These are phyloP conservation scores for Russula sp. DNA, from an alignment of 768 basidiomycete species.

Conservation along the genomic window DNA sequence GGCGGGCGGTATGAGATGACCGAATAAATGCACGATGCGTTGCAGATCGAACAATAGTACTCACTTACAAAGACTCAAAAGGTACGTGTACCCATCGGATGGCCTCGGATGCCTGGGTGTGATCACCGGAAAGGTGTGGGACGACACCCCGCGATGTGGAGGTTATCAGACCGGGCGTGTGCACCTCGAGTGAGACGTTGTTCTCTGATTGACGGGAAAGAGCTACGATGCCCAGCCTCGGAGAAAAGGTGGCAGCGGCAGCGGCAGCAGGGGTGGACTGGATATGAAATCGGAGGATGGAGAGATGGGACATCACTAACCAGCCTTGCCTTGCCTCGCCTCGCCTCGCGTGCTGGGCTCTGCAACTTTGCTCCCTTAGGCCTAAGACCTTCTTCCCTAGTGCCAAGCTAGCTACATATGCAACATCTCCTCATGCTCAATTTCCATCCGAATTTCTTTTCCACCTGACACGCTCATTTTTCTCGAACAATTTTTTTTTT, in stretches of 20 bases:
- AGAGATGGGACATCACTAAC: not conserved
- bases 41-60: not conserved
- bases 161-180: conserved; percentile 61
- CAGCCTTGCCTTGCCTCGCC: no score
- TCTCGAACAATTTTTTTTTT: no score
- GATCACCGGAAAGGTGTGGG: conserved; percentile 70
- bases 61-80: conserved; percentile 75
- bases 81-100: conserved; percentile 67
- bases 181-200: conserved; percentile 38
- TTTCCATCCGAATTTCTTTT: not conserved
- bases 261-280: not conserved
- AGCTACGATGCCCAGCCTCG: conserved; percentile 22
- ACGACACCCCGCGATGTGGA: conserved; percentile 71
- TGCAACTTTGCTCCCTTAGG: no score
- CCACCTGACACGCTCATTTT: not conserved
- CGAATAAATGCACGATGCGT: not conserved
- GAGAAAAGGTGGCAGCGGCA: conserved; percentile 20
- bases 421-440: not conserved
- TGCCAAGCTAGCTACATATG: not conserved
- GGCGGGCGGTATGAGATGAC: not conserved
- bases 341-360: no score
- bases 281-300: conserved; percentile 24
- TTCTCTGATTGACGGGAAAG: conserved; percentile 14
- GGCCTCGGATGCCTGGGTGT: conserved; percentile 45
- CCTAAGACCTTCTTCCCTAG: no score